Conservation (phyloP, 331 rosid genomes). For the Spiraea crenata region DNA sequence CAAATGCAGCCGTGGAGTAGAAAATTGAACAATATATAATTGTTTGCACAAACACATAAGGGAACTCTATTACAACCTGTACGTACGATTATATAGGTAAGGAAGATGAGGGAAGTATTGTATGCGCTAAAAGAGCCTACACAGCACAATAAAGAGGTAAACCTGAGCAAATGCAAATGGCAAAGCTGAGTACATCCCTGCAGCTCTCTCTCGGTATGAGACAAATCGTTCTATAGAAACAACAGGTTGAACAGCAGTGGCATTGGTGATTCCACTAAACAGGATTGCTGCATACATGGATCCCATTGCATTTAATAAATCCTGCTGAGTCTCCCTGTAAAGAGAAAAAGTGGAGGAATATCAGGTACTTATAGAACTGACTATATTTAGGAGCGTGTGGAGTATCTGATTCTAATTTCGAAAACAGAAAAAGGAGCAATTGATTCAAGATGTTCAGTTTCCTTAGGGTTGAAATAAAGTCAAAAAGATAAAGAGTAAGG, state of each 20-base stretch:
- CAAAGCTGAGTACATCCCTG: conserved; percentile 95
- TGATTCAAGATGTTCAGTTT: not conserved
- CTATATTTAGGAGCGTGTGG: too few relatives aligned
- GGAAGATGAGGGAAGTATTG: conserved; percentile 14
- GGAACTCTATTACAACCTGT: conserved; percentile 95
- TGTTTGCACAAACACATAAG: conserved; percentile 89
- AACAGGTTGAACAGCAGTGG: conserved; percentile 93
- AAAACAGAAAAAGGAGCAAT: not conserved
- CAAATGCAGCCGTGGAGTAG: conserved; percentile 85
- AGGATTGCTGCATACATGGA: conserved; percentile 86
- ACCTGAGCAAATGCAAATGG: conserved; percentile 99
- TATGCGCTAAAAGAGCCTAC: not conserved
- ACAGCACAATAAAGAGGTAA: conserved; percentile 8
- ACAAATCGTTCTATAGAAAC: conserved; percentile 98
- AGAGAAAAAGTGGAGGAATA: not conserved
- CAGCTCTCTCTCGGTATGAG: conserved; percentile 95
- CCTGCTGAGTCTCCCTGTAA: conserved; percentile 84
- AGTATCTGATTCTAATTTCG: too few relatives aligned
- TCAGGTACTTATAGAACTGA: too few relatives aligned
- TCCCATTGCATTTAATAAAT: conserved; percentile 97
- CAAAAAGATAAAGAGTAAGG: conserved; percentile 7
- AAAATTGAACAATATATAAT: conserved; percentile 75
- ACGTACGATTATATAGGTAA: conserved; percentile 25
- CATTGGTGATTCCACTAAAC: conserved; percentile 92
- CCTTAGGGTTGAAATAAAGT: not conserved